phyloP scores from a whole-genome alignment of 1,139 yeast species.

The Suhomyces guaymorum region DNA sequence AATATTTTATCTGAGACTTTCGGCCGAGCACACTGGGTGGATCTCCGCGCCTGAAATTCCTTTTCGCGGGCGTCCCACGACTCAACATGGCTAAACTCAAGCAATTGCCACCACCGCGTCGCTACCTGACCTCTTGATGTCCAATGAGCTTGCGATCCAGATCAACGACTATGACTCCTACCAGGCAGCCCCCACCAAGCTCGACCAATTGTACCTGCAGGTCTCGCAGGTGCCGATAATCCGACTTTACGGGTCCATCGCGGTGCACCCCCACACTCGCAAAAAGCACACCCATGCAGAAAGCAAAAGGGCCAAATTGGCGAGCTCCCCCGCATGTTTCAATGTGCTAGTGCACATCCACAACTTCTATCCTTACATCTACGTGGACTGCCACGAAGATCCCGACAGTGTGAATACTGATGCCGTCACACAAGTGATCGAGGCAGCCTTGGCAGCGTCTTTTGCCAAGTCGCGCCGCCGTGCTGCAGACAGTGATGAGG shows the following conservation, averaged over 20 bases:
- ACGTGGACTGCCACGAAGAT: slow-evolving; percentile 45
- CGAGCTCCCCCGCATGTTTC: slow-evolving; percentile 4
- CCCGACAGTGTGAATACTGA: slow-evolving; percentile 2
- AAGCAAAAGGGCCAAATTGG: neutral
- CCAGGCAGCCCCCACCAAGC: slow-evolving; percentile 40
- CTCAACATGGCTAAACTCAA: too few relatives aligned
- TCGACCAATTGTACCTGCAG: slow-evolving; percentile 33
- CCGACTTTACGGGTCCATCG: slow-evolving; percentile 67
- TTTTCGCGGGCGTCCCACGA: too few relatives aligned
- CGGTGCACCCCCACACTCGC: slow-evolving; percentile 16
- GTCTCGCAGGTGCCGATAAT: slow-evolving; percentile 68
- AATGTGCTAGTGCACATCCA: slow-evolving; percentile 66
- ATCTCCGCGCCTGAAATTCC: too few relatives aligned
- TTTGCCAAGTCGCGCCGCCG: slow-evolving; percentile 10
- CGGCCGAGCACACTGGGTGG: too few relatives aligned
- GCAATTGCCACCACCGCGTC: too few relatives aligned
- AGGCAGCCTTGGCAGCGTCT: slow-evolving; percentile 12
- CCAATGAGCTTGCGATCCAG: slow-evolving; percentile 27
- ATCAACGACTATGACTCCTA: slow-evolving; percentile 66
- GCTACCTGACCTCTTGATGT: neutral
- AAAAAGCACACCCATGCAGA: too few relatives aligned
- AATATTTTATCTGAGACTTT: too few relatives aligned
- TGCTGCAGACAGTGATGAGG: slow-evolving; percentile 14
- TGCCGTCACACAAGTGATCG: too few relatives aligned
- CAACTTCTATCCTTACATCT: slow-evolving; percentile 81